Evolutionary conservation across 1,284 basidiomycete species (phyloP), one percentile per base, ranked within the genome.

Genomic region (Boletus nobilissimus): DNA sequence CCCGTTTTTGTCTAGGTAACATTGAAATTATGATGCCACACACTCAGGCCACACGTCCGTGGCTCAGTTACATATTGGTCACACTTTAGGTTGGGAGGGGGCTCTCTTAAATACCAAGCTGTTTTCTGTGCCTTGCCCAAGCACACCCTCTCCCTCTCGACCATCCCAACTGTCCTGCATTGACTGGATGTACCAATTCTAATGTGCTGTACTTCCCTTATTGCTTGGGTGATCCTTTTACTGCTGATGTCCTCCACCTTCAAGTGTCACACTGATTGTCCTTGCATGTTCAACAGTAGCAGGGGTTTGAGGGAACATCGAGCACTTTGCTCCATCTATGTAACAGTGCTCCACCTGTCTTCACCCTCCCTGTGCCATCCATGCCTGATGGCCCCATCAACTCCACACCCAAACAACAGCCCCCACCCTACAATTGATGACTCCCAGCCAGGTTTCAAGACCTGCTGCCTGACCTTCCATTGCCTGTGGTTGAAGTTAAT

Each of bases 401-500:
- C 8, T 6, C 64, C 48, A 32, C 6, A 3, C 32, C 46, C 11
- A n/a, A 70, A 13, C 64, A 46, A 36, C 5, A 22, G 18, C 72
- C 51, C 38, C 72, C 67, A 29, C 51, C 36, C 0, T 10, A 32
- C 22, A 77, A 69, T 16, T 3, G 34, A 22, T 3, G 2, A 63
- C 54, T 67, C 3, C 77, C 75, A 32, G 54, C 51, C 5, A 66
- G 66, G n/a, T 77, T 48, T 62, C 11, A 11, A 54, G 71, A 78
- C 36, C 9, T 74, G 34, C 36, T 78, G 1, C 76, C 77, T 2
- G 24, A 74, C 9, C 76, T 68, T 22, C 57, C 24, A 10, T 51
- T 78, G 8, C 68, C 76, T 19, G 48, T 11, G 1, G 34, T 71
- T 4, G n/a, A n/a, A 10, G 48, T 7, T 48, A 74, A 16, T n/a